These are phyloP conservation scores for Diaporthe sp. DNA, from an alignment of 2,329 filamentous ascomycete genomes.

Conservation along the genomic window DNA sequence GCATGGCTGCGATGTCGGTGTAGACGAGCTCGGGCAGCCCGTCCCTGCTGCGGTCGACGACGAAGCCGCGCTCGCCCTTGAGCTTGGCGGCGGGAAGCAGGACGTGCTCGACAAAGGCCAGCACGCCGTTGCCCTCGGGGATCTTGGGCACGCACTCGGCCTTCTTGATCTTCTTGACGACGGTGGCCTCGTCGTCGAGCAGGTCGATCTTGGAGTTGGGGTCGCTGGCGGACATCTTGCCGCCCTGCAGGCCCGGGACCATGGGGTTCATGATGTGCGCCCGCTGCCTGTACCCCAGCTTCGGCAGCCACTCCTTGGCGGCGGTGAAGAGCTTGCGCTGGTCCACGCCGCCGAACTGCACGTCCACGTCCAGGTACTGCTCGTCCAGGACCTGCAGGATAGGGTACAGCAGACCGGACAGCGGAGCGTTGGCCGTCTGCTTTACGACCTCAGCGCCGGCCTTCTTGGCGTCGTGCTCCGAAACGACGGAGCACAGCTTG, in stretches of 20 bases:
- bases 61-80: conserved; percentile 70
- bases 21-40: conserved; percentile 81
- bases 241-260: conserved; percentile 83
- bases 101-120: conserved; percentile 89
- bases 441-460: conserved; percentile 96
- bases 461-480: conserved; percentile 86
- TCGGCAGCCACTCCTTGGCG: conserved; percentile 86
- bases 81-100: conserved; percentile 82
- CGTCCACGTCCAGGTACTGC: conserved; percentile 87
- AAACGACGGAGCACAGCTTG: conserved; percentile 75
- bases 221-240: conserved; percentile 84
- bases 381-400: conserved; percentile 93
- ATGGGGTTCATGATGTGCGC: conserved; percentile 75
- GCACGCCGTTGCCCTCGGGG: conserved; percentile 85
- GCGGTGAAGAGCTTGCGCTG: conserved; percentile 91
- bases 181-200: conserved; percentile 79
- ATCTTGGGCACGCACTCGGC: conserved; percentile 81
- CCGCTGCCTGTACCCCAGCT: conserved; percentile 82
- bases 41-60: conserved; percentile 73
- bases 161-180: conserved; percentile 88
- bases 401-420: conserved; percentile 83
- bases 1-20: conserved; percentile 76
- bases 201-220: conserved; percentile 87
- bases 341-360: conserved; percentile 86
- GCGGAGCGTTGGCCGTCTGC: conserved; percentile 80